Evolutionary conservation across 179 eudicot species (phyloP).

Genomic region (Gypsophila paniculata): DNA sequence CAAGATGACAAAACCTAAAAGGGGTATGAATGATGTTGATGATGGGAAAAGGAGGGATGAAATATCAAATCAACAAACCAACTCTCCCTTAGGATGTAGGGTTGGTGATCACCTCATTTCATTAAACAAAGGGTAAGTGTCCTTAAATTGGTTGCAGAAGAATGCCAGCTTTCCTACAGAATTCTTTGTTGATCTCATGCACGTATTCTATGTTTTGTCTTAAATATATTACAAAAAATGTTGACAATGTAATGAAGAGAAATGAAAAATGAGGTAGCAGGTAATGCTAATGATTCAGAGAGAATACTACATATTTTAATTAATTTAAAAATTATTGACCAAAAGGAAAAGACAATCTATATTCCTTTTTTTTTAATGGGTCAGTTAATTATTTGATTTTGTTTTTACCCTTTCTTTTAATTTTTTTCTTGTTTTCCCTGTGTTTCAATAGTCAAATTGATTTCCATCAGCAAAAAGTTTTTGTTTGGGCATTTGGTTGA

Average conservation of each 20-base stretch:
- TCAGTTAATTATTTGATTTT: neutral
- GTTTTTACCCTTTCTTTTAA: neutral
- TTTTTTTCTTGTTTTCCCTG: neutral
- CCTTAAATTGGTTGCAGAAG: neutral
- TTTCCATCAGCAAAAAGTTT: constrained; percentile 22
- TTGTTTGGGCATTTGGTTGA: constrained; percentile 25
- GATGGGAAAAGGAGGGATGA: neutral
- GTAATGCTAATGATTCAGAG: constrained; percentile 20
- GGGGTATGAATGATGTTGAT: neutral
- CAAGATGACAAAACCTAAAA: neutral
- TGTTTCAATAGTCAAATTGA: constrained; percentile 10
- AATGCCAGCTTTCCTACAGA: neutral
- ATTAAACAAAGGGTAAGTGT: neutral
- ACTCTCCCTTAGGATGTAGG: constrained; percentile 21
- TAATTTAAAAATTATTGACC: constrained; percentile 8
- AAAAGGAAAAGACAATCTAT: constrained; percentile 1
- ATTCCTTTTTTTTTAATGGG: constrained; percentile 16
- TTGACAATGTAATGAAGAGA: constrained; percentile 23
- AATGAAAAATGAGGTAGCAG: constrained; percentile 18
- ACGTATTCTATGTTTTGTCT: constrained; percentile 7
- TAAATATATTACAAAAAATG: constrained; percentile 6
- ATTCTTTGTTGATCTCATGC: neutral
- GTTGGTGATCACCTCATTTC: constrained; percentile 20
- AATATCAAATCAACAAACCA: neutral
- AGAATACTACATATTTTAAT: constrained; percentile 1